Evolutionary conservation across 768 basidiomycete species (phyloP), one percentile per base, ranked within the genome.

Genomic region (Crepidotus variabilis): DNA sequence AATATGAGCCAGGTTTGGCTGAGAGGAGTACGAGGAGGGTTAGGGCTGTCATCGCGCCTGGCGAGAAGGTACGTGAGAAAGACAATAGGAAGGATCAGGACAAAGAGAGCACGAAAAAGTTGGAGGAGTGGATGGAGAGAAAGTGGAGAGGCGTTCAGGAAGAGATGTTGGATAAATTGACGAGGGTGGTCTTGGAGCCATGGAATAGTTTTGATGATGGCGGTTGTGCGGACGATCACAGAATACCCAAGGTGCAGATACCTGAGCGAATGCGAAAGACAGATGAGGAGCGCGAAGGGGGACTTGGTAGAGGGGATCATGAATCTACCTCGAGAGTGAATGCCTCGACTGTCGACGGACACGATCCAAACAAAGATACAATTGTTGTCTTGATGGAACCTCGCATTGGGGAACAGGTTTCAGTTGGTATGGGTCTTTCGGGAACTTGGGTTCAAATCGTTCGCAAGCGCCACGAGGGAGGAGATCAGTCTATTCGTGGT

Each of bases 381-480:
- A 83, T 88, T 64, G 74, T 71, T 1, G 70, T 88, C 11, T 74
- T 85, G 32, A 67, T 87, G 7, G 71, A 75, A 20, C 75, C 78
- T 3, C 66, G 69, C 10, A 65, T 74, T 0, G 71, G 73, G 13
- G 71, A 80, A 33, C 68, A 66, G 39, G 59, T 86, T 36, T 52
- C 59, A 2, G 67, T 74, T 9, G 84, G 85, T 8, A 78, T 87
- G 74, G 85, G 84, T 2, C 59, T 88, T 20, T 75, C 73, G 1
- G 86, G 80, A 10, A 76, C 78, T 52, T 88, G 80, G 78, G 76
- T 86, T 11, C 83, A 88, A 71, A 74, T 87, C 16, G 78, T 69
- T 33, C 77, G 78, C 43, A 64, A 64, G 23, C 65, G 33, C n/a
- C 16, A 39, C 21, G 23, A 11, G 7, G 33, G 36, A 6, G 14